Evolutionary conservation across 352 stramenopile genomes (phyloP).

Genomic region (Globisporangium nunn): DNA sequence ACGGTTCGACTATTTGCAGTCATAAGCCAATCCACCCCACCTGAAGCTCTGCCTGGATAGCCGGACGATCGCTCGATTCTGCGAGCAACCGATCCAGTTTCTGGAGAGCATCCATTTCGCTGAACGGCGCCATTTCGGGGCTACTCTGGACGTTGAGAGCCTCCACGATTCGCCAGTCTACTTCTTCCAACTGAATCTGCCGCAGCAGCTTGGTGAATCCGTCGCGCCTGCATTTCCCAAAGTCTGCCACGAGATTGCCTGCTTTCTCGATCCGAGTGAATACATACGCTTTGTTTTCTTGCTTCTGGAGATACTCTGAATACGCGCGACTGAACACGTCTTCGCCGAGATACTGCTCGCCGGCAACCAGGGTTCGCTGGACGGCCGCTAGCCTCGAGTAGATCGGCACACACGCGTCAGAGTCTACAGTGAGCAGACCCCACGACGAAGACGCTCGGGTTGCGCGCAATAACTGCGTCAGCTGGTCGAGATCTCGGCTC

Average conservation of each 20-base stretch:
- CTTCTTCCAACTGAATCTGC: conserved; percentile 30
- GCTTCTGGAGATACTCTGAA: conserved; percentile 13
- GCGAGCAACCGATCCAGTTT: conserved; percentile 43
- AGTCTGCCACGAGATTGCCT: neutral
- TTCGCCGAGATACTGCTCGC: conserved; percentile 27
- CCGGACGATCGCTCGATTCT: conserved; percentile 30
- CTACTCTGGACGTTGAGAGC: conserved; percentile 32
- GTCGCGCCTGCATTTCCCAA: neutral
- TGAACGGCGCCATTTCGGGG: conserved; percentile 30
- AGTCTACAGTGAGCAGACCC: conserved; percentile 56
- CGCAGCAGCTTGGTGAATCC: conserved; percentile 14
- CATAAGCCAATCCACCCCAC: conserved; percentile 15
- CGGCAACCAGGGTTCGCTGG: conserved; percentile 27
- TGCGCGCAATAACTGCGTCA: conserved; percentile 26
- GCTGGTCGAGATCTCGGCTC: conserved; percentile 24
- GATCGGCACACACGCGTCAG: conserved; percentile 34
- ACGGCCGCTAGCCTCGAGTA: conserved; percentile 34
- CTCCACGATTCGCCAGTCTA: conserved; percentile 42
- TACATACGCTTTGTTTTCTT: conserved; percentile 18
- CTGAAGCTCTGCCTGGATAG: conserved; percentile 63
- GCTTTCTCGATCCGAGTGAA: conserved; percentile 20
- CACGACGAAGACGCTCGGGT: conserved; percentile 32
- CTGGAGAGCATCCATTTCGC: conserved; percentile 39
- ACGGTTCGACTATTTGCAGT: no score
- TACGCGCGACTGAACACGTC: conserved; percentile 34